Base-by-base conservation (phyloP, 2,329 filamentous ascomycete genomes). In the Tothia fuscella region DNA sequence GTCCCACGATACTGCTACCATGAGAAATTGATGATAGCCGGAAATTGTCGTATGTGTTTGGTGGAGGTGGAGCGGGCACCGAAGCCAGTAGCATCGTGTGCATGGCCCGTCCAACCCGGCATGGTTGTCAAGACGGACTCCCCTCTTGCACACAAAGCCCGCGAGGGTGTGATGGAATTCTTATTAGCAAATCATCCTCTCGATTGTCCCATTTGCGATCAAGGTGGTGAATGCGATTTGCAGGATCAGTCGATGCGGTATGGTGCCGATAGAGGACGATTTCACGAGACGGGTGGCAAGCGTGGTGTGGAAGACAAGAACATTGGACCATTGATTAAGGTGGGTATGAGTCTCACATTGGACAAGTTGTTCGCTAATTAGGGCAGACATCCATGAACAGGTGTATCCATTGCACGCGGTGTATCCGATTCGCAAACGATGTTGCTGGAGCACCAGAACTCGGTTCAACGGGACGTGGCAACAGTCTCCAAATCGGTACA, bases 71-170 rank as follows among this genome's bases (percentile, higher is more conserved):
- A 96, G 70, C 78, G 79, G 65, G 84, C 86, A 47, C 91, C 91
- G 46, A 98, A 98, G 69, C 91, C 91, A 46, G 88, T 96, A 44
- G 91, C 91, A 55, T 98, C 91, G 48, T 98, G 91, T 66, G 91
- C 91, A 53, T 98, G 91, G 91, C 91, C 91, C 40, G 91, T 96
- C 52, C 88, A 95, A 64, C 85, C 91, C 43, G 91, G 91, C 48
- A 98, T 98, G 91, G 87, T 94, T 40, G 91, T 98, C 56, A 95
- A 96, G 76, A 98, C 91, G 49, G 86, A 95, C 66, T 95, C 91
- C 44, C 85, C 89, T 32, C 75, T 96, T 50, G 82, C 86, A 54
- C 91, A 98, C 73, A 98, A 98, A 70, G 91, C 91, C 53, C 80
- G 91, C 59, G 91, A 98, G 71, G 91, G 91, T 60, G 87, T 98